phyloP scores from a whole-genome alignment of 2,329 filamentous ascomycete genomes.

The Fusarium coicis region DNA sequence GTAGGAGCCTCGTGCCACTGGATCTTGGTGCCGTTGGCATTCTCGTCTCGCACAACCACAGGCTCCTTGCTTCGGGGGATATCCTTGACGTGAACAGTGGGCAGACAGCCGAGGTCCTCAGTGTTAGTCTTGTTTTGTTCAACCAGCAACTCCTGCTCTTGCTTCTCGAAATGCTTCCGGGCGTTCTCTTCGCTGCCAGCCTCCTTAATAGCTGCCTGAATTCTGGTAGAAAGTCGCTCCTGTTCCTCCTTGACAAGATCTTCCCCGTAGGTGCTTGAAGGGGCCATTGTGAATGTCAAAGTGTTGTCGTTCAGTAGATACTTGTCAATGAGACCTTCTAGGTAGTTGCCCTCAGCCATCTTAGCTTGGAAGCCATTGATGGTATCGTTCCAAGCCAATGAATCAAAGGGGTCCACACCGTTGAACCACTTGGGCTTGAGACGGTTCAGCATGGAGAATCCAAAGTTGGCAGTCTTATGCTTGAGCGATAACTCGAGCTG shows the following conservation, averaged over 20 bases:
- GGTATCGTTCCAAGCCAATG: slow-evolving; percentile 90
- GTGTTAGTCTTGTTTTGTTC: slow-evolving; percentile 87
- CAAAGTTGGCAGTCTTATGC: slow-evolving; percentile 96
- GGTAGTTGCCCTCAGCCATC: slow-evolving; percentile 79
- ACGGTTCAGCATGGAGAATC: slow-evolving; percentile 88
- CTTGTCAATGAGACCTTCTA: slow-evolving; percentile 87
- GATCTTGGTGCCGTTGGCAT: slow-evolving; percentile 72
- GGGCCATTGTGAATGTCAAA: slow-evolving; percentile 93
- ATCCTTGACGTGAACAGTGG: slow-evolving; percentile 87
- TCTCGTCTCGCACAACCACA: slow-evolving; percentile 70
- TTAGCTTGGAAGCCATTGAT: slow-evolving; percentile 83
- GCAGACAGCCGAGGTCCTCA: slow-evolving; percentile 87
- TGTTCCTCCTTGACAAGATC: slow-evolving; percentile 83
- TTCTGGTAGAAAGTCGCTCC: slow-evolving; percentile 77
- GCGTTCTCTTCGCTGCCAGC: slow-evolving; percentile 79
- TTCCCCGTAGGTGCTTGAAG: slow-evolving; percentile 78
- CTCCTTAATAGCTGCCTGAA: slow-evolving; percentile 73
- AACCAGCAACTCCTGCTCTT: slow-evolving; percentile 81
- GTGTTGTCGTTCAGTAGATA: slow-evolving; percentile 90
- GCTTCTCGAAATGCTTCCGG: slow-evolving; percentile 75
- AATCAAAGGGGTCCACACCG: slow-evolving; percentile 90
- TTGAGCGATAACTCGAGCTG: slow-evolving; percentile 93
- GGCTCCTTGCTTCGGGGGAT: slow-evolving; percentile 82
- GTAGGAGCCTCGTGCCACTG: slow-evolving; percentile 95
- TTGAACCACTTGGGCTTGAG: slow-evolving; percentile 96